A percentile compares a stretch with the other conserved stretches of the same genome.
These are phyloP conservation scores for Yamadazyma paraphyllophila DNA, from an alignment of 805 yeast species.

Conservation along the genomic window DNA sequence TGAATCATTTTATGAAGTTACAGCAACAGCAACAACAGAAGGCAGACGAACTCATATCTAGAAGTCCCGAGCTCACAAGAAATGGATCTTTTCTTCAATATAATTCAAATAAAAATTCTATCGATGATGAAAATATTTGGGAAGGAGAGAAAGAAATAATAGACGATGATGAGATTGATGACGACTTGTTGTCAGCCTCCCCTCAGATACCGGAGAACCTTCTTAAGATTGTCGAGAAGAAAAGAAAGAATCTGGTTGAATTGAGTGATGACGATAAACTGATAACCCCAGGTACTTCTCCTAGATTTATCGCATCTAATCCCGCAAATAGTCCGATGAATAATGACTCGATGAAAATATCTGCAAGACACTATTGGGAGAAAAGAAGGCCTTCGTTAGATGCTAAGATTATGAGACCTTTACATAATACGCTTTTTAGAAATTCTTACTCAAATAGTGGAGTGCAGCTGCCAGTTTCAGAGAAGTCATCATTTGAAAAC, in stretches of 20 bases:
- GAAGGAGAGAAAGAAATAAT: constrained; percentile 22
- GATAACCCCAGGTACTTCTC: constrained; percentile 32
- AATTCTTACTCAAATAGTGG: constrained; percentile 10
- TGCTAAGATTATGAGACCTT: constrained; percentile 23
- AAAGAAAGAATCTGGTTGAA: constrained; percentile 12
- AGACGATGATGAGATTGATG: constrained; percentile 45
- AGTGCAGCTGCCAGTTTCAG: constrained; percentile 10
- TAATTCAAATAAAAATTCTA: constrained; percentile 8
- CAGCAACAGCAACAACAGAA: constrained; percentile 13
- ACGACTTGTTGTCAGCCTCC: constrained; percentile 53
- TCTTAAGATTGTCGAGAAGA: constrained; percentile 52
- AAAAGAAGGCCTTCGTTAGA: constrained; percentile 35
- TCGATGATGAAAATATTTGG: constrained; percentile 19
- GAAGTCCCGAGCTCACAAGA: constrained; percentile 12
- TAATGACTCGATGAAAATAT: constrained; percentile 5
- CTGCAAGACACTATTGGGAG: constrained; percentile 21
- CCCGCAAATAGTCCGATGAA: not conserved
- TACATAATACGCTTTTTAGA: constrained; percentile 18
- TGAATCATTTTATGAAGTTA: constrained; percentile 20
- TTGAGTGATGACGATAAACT: constrained; percentile 26
- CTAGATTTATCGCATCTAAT: constrained; percentile 15
- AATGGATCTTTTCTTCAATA: constrained; percentile 6
- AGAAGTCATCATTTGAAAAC: constrained; percentile 12
- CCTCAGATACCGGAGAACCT: constrained; percentile 69
- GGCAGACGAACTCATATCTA: not conserved